Conservation (phyloP, 2,329 filamentous ascomycete genomes). For the Fusarium nygamai region DNA sequence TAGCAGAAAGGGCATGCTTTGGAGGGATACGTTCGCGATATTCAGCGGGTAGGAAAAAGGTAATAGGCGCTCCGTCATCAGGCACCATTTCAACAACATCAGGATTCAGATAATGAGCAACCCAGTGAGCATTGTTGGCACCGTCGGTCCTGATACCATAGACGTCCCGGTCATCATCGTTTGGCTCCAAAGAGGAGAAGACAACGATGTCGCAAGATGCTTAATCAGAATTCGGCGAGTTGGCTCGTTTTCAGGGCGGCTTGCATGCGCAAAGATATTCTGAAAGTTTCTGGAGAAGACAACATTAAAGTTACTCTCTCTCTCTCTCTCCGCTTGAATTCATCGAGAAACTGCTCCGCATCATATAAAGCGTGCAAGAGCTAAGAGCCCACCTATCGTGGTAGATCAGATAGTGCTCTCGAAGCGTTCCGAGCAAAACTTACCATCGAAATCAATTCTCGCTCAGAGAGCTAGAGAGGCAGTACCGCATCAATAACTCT, state of each 20-base stretch:
- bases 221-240: conserved; percentile 71
- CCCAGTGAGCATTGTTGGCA: neutral
- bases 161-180: neutral
- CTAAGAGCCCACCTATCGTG: conserved; percentile 67
- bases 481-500: conserved; percentile 74
- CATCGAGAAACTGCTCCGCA: conserved; percentile 72
- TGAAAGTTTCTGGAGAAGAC: conserved; percentile 72
- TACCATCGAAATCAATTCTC: conserved; percentile 71
- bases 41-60: neutral
- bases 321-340: conserved; percentile 68
- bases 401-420: conserved; percentile 7
- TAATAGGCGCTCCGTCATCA: neutral
- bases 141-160: neutral
- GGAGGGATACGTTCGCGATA: neutral
- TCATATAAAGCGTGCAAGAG: conserved; percentile 75
- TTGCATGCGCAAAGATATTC: conserved; percentile 63
- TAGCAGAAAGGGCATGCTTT: neutral
- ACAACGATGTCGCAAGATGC: conserved; percentile 58
- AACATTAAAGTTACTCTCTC: conserved; percentile 76
- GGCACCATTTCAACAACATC: neutral
- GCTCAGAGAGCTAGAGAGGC: conserved; percentile 72
- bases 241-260: conserved; percentile 65
- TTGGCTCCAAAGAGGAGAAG: neutral
- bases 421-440: neutral
- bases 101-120: neutral